A percentile compares a stretch with the other conserved stretches of the same genome.
phyloP scores from a whole-genome alignment of 306 rosid species.

The Vigna angularis region DNA sequence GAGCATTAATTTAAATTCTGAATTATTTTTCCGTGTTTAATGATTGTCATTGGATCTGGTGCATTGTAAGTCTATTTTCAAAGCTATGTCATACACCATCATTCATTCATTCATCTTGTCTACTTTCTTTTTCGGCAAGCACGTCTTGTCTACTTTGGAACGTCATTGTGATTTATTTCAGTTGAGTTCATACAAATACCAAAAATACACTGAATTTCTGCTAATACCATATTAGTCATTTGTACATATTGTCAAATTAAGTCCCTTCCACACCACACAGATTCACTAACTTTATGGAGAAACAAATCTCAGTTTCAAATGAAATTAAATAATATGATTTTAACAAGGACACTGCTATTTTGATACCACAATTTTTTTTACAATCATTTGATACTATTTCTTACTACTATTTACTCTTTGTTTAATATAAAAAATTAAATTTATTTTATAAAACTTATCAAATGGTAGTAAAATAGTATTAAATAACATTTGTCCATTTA shows the following conservation, averaged over 20 bases:
- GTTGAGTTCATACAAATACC: neutral
- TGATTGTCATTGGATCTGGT: conserved; percentile 33
- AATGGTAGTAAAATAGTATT: too few species aligned
- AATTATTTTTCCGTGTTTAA: neutral
- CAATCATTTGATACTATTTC: too few species aligned
- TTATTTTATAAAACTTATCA: too few species aligned
- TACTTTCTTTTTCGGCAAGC: neutral
- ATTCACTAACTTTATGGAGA: neutral
- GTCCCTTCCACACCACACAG: neutral
- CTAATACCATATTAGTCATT: neutral
- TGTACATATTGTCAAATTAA: neutral
- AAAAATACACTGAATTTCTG: neutral
- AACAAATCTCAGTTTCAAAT: conserved; percentile 9
- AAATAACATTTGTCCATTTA: neutral
- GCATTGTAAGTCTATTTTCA: neutral
- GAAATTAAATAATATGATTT: neutral
- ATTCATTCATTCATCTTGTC: neutral
- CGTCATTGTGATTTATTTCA: neutral
- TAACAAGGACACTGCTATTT: too few species aligned
- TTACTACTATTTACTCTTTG: too few species aligned
- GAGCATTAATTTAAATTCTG: neutral
- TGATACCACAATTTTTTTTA: too few species aligned
- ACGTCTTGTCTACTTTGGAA: conserved; percentile 1
- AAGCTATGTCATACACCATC: conserved; percentile 11
- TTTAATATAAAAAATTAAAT: too few species aligned